These are phyloP conservation scores for Magnusiomyces tetraspermus DNA, from an alignment of 1,139 yeast species.

Conservation along the genomic window DNA sequence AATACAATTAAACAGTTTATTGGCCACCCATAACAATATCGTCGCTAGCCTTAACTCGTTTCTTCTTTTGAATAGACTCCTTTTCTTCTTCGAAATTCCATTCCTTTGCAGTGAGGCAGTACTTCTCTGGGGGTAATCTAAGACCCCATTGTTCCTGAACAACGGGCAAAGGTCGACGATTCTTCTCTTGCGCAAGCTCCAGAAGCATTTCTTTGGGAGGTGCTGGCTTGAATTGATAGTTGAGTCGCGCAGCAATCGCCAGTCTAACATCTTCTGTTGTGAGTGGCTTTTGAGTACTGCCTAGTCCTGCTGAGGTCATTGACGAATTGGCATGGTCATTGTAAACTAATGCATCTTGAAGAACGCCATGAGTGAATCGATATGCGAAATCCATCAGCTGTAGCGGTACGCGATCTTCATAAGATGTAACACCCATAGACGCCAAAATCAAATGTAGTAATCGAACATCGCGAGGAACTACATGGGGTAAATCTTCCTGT, in stretches of 20 bases:
- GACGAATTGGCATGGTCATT: conserved; percentile 55
- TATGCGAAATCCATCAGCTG: conserved; percentile 96
- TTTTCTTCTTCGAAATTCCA: conserved; percentile 50
- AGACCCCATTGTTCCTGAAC: conserved; percentile 90
- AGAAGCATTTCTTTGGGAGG: conserved; percentile 87
- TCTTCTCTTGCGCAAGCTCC: conserved; percentile 87
- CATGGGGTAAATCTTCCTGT: conserved; percentile 16
- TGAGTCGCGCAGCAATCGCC: conserved; percentile 88
- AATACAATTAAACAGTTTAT: background rate
- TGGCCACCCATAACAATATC: conserved; percentile 11
- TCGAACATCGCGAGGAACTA: conserved; percentile 79
- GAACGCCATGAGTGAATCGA: conserved; percentile 72
- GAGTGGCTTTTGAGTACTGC: conserved; percentile 42
- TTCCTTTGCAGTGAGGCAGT: conserved; percentile 78
- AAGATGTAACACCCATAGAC: conserved; percentile 83
- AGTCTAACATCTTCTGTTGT: conserved; percentile 84
- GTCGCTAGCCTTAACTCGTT: conserved; percentile 13
- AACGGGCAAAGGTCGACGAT: conserved; percentile 81
- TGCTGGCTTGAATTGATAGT: conserved; percentile 90
- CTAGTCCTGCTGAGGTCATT: conserved; percentile 32
- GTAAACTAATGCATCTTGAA: conserved; percentile 81
- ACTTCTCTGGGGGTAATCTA: conserved; percentile 93
- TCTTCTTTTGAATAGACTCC: conserved; percentile 27
- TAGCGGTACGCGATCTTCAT: conserved; percentile 90
- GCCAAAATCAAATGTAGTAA: conserved; percentile 83